Evolutionary conservation across 257 asterid species (phyloP).

Genomic region (Leptodermis oblonga): DNA sequence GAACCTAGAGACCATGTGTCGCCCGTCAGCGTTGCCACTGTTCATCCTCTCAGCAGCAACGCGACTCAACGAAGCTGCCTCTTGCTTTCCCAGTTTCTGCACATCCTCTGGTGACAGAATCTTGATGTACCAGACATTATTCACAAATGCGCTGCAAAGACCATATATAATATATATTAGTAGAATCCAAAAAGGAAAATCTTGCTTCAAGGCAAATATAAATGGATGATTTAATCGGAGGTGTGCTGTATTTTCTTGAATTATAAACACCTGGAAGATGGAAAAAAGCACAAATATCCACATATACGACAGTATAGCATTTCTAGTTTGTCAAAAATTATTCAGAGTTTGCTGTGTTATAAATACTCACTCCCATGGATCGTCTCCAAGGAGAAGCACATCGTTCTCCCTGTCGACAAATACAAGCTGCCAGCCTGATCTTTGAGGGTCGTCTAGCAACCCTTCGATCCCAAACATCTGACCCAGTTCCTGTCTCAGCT

Average conservation of each 20-base stretch:
- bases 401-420: slow-evolving; percentile 99
- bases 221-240: neutral
- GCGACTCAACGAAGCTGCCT: slow-evolving; percentile 48
- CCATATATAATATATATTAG: neutral
- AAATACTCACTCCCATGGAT: slow-evolving; percentile 90
- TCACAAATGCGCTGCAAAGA: slow-evolving; percentile 69
- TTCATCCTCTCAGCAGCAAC: slow-evolving; percentile 41
- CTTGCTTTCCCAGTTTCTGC: slow-evolving; percentile 71
- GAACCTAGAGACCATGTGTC: slow-evolving; percentile 45
- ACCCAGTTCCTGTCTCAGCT: slow-evolving; percentile 85
- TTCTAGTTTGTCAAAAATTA: neutral
- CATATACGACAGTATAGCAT: neutral
- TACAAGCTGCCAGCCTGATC: slow-evolving; percentile 99
- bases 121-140: slow-evolving; percentile 92
- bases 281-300: too few relatives aligned
- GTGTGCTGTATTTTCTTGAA: neutral
- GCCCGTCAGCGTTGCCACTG: slow-evolving; percentile 42
- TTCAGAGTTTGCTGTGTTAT: neutral
- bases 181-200: slow-evolving; percentile 8
- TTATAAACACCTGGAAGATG: neutral
- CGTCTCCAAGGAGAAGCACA: slow-evolving; percentile 98
- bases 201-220: neutral
- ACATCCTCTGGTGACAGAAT: slow-evolving; percentile 91
- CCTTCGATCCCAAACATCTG: slow-evolving; percentile 91
- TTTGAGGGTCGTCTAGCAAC: slow-evolving; percentile 92